Conservation (phyloP, 106 monocot species). For the Gastrodia elata region DNA sequence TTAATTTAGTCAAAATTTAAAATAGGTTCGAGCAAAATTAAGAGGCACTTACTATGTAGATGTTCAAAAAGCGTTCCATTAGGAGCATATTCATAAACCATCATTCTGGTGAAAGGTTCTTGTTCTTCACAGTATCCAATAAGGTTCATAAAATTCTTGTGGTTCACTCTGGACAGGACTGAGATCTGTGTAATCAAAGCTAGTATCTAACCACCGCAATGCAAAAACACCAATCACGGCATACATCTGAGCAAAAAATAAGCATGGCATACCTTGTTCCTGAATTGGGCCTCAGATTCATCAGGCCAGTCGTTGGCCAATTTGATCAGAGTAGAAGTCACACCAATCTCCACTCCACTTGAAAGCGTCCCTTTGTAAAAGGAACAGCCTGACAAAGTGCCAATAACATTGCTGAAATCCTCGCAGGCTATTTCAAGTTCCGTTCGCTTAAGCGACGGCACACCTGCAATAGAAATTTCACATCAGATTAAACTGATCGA, state of each 20-base stretch:
- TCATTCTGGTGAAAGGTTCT: slow-evolving; percentile 61
- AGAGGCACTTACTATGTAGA: slow-evolving; percentile 37
- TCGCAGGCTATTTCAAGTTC: slow-evolving; percentile 84
- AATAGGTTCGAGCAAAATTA: no score
- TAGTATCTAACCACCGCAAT: neutral
- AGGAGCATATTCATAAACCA: slow-evolving; percentile 71
- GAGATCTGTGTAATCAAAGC: slow-evolving; percentile 43
- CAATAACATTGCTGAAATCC: slow-evolving; percentile 85
- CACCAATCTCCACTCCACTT: slow-evolving; percentile 87
- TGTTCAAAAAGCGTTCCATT: slow-evolving; percentile 79
- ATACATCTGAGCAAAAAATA: neutral
- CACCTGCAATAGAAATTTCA: slow-evolving; percentile 29
- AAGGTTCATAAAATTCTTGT: slow-evolving; percentile 70
- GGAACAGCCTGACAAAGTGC: slow-evolving; percentile 36
- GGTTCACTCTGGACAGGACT: slow-evolving; percentile 54
- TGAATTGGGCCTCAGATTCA: slow-evolving; percentile 50
- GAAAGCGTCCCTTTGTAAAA: slow-evolving; percentile 91
- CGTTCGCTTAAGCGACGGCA: slow-evolving; percentile 46
- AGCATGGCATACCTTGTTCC: slow-evolving; percentile 55
- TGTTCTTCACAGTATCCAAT: slow-evolving; percentile 54
- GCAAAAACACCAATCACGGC: slow-evolving; percentile 7
- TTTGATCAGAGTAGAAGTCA: slow-evolving; percentile 37
- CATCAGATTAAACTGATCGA: neutral
- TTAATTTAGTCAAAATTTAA: no score
- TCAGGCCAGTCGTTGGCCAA: slow-evolving; percentile 58